A percentile compares a stretch with the other conserved stretches of the same genome.
Conservation (phyloP, 176 grass and related monocot genomes). For the Miscanthus lutarioriparius region DNA sequence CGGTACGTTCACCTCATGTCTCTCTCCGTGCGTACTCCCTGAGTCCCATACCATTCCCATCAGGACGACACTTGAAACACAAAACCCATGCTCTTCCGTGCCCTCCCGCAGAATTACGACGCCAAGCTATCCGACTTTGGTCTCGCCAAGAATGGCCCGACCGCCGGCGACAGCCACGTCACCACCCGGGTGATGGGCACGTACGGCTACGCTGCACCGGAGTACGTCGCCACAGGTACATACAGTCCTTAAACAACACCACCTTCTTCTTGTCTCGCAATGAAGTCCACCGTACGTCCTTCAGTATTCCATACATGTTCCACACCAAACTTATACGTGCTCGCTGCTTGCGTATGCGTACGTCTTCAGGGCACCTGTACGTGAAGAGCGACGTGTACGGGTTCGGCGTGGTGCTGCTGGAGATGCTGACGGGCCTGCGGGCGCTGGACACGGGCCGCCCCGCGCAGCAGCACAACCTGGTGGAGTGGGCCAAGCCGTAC, state of each 20-base stretch:
- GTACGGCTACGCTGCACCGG: constrained; percentile 83
- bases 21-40: too few relatives aligned
- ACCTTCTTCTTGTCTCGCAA: neutral
- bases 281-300: neutral
- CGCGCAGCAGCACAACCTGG: constrained; percentile 54
- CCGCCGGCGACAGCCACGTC: constrained; percentile 61
- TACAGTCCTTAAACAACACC: too few relatives aligned
- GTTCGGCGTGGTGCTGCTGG: constrained; percentile 80
- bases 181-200: constrained; percentile 88
- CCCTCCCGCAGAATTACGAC: neutral
- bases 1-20: constrained; percentile 20
- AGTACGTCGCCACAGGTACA: constrained; percentile 71
- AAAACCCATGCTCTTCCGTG: neutral
- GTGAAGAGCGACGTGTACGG: constrained; percentile 86
- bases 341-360: too few relatives aligned
- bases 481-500: constrained; percentile 42
- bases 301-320: neutral
- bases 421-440: constrained; percentile 61
- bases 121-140: constrained; percentile 52
- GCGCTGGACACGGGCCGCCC: constrained; percentile 59
- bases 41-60: neutral
- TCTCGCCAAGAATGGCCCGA: constrained; percentile 47
- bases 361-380: constrained; percentile 62
- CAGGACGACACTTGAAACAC: neutral
- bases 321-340: neutral